Conservation (phyloP, 2,329 filamentous ascomycete genomes). For the Coniochaeta pulveracea region DNA sequence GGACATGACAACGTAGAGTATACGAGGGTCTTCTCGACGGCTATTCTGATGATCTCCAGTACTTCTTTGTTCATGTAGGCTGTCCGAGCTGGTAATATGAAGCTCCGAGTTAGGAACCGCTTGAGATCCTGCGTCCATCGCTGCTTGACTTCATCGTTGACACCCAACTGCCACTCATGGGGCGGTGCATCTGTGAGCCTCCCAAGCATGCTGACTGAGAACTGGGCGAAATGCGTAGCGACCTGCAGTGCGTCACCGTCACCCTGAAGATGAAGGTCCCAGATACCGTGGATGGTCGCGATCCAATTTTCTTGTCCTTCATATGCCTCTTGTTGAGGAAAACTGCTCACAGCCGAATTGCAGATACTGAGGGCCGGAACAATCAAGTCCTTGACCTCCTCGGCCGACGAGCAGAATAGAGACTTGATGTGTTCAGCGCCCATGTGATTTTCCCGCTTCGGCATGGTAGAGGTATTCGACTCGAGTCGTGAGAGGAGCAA, state of each 20-base stretch:
- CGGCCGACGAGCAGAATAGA: conserved; percentile 37
- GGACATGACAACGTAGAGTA: conserved; percentile 25
- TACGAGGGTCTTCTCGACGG: conserved; percentile 25
- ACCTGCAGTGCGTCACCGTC: conserved; percentile 35
- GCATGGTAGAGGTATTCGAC: conserved; percentile 5
- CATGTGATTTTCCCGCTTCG: conserved; percentile 27
- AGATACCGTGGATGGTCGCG: conserved; percentile 30
- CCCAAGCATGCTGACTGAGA: conserved; percentile 26
- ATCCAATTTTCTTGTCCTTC: conserved; percentile 35
- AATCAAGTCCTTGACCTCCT: conserved; percentile 33
- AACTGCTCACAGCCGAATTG: conserved; percentile 21
- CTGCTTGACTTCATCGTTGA: conserved; percentile 15
- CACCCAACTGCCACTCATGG: conserved; percentile 8
- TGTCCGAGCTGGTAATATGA: conserved; percentile 39
- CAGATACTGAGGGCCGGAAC: conserved; percentile 35
- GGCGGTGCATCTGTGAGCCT: conserved; percentile 23
- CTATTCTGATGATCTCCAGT: conserved; percentile 26
- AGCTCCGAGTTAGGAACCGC: conserved; percentile 35
- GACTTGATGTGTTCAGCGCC: conserved; percentile 48
- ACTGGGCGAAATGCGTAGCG: conserved; percentile 31
- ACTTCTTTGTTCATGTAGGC: conserved; percentile 31
- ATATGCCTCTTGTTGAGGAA: conserved; percentile 17
- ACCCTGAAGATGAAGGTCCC: conserved; percentile 42
- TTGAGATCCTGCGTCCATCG: conserved; percentile 35
- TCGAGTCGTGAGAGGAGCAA: conserved; percentile 34